Percentiles rank a stretch among this genome's conserved stretches.
phyloP scores from a whole-genome alignment of 495 filamentous ascomycete genomes.

The Mytilinidion resinicola region DNA sequence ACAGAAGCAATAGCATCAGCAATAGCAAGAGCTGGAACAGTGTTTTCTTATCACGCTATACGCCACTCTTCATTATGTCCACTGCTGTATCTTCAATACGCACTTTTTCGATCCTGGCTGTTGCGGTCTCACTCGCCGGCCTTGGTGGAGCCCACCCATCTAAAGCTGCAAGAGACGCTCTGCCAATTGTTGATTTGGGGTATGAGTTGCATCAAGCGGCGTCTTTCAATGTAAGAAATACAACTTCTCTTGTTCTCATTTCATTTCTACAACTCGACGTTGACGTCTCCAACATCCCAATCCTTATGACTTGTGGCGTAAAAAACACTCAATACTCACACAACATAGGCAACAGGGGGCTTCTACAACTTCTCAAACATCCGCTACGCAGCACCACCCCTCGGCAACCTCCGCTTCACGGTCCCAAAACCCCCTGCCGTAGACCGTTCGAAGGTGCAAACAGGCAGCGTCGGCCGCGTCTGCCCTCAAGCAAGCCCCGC shows the following conservation, averaged over 20 bases:
- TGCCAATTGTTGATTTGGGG: conserved; percentile 47
- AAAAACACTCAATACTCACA: too few relatives aligned
- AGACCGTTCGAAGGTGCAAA: conserved; percentile 37
- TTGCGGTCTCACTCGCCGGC: too few relatives aligned
- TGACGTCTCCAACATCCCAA: too few relatives aligned
- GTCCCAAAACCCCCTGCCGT: conserved; percentile 38
- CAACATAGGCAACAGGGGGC: conserved; percentile 23
- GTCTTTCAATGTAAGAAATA: conserved; percentile 39
- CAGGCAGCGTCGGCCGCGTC: conserved; percentile 41
- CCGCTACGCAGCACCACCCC: conserved; percentile 52
- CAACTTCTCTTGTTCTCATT: not conserved
- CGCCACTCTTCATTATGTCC: too few relatives aligned
- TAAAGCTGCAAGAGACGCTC: not conserved
- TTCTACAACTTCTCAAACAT: conserved; percentile 57
- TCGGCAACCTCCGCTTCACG: conserved; percentile 47
- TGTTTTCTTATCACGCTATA: too few relatives aligned
- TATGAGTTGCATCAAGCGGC: conserved; percentile 47
- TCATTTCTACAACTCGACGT: too few relatives aligned
- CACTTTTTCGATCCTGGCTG: too few relatives aligned
- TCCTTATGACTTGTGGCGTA: too few relatives aligned
- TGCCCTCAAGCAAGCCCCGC: conserved; percentile 48
- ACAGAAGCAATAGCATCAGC: too few relatives aligned
- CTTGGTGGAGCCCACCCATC: too few relatives aligned
- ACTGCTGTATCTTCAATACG: too few relatives aligned
- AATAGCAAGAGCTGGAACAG: too few relatives aligned